Evolutionary conservation across 805 yeast species (phyloP).

Genomic region (Candida odintsovae): DNA sequence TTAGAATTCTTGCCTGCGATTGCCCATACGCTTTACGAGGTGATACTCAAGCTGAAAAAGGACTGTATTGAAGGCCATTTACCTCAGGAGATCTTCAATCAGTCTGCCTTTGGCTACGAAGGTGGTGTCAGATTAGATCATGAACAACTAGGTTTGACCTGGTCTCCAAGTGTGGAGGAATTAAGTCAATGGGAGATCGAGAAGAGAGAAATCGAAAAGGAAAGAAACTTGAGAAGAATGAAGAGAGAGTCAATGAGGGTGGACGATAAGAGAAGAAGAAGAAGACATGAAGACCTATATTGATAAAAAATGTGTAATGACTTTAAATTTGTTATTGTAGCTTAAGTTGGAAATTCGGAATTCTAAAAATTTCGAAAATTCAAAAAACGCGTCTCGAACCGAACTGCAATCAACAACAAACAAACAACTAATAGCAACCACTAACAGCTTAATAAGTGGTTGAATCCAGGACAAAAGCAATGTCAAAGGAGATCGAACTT

Average conservation of each 20-base stretch:
- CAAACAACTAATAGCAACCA: not conserved
- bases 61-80: slow-evolving; percentile 72
- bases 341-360: too few relatives aligned
- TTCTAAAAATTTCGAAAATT: too few relatives aligned
- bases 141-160: slow-evolving; percentile 70
- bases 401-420: not conserved
- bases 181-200: slow-evolving; percentile 91
- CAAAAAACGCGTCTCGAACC: not conserved
- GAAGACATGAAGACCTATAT: slow-evolving; percentile 45
- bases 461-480: not conserved
- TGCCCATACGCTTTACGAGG: slow-evolving; percentile 80
- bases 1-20: slow-evolving; percentile 89
- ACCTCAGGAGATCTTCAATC: slow-evolving; percentile 46
- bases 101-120: slow-evolving; percentile 54
- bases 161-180: slow-evolving; percentile 86
- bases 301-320: not conserved
- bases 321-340: too few relatives aligned
- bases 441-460: too few relatives aligned
- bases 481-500: slow-evolving; percentile 16
- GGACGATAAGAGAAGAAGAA: slow-evolving; percentile 43
- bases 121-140: slow-evolving; percentile 70
- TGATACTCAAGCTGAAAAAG: slow-evolving; percentile 65
- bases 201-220: slow-evolving; percentile 90
- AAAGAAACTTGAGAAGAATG: slow-evolving; percentile 82
- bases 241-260: slow-evolving; percentile 86